A percentile compares a stretch with the other conserved stretches of the same genome.
Conservation (phyloP, 306 rosid genomes). For the Cucumis sativus region Cucumber_9930_V3 NC_026656.2:245001-245500, state of each 20-base stretch:
- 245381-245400: conserved; percentile 88
- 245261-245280: conserved; percentile 99
- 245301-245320: conserved; percentile 4
- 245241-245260: conserved; percentile 93
- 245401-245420: conserved; percentile 90
- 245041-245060: conserved; percentile 56
- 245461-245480: neutral
- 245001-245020: conserved; percentile 31
- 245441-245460: conserved; percentile 84
- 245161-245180: conserved; percentile 8
- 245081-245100: conserved; percentile 53
- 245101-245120: neutral
- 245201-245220: conserved; percentile 38
- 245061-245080: conserved; percentile 45
- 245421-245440: conserved; percentile 91
- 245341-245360: conserved; percentile 27
- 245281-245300: conserved; percentile 48
- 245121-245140: neutral
- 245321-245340: conserved; percentile 31
- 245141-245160: neutral
- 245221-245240: conserved; percentile 81
- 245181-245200: conserved; percentile 2
- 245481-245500: no score
- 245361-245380: conserved; percentile 99
- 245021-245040: conserved; percentile 62